These are phyloP conservation scores for Cardamine occulta DNA, from an alignment of 345 rosid genomes.

Conservation along the genomic window DNA sequence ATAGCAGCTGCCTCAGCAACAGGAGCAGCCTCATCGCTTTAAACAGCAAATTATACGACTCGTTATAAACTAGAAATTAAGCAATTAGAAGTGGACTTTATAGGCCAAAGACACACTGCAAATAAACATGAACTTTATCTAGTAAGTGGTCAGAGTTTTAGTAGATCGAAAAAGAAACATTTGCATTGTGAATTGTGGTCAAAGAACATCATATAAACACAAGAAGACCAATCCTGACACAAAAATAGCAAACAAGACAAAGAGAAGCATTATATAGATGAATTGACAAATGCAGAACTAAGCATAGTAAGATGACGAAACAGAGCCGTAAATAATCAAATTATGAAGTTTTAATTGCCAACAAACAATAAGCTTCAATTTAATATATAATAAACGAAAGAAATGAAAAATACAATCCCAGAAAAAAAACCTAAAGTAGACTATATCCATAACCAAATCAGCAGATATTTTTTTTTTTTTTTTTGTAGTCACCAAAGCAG, in stretches of 20 bases:
- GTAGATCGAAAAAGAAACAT: not conserved
- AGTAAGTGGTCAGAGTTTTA: not conserved
- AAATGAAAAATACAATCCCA: not conserved
- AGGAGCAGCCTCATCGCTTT: conserved; percentile 67
- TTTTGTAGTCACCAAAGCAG: not conserved
- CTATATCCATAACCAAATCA: not conserved
- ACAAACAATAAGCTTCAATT: not conserved
- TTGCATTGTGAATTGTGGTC: conserved; percentile 2
- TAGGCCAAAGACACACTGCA: not conserved
- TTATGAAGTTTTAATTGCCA: not conserved
- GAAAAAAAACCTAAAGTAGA: not conserved
- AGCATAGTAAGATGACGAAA: not conserved
- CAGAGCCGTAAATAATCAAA: not conserved
- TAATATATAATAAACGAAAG: not conserved
- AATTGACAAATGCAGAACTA: not conserved
- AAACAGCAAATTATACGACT: not conserved
- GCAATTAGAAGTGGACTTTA: not conserved
- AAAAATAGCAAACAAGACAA: not conserved
- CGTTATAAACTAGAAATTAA: not conserved
- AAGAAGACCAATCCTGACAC: not conserved
- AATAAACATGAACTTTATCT: not conserved
- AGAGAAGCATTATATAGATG: not conserved
- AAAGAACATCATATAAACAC: conserved; percentile 1
- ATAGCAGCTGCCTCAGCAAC: conserved; percentile 51
- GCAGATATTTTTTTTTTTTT: no score